Conservation (phyloP, 1,284 basidiomycete species). For the Singerocomus inundabilis region DNA sequence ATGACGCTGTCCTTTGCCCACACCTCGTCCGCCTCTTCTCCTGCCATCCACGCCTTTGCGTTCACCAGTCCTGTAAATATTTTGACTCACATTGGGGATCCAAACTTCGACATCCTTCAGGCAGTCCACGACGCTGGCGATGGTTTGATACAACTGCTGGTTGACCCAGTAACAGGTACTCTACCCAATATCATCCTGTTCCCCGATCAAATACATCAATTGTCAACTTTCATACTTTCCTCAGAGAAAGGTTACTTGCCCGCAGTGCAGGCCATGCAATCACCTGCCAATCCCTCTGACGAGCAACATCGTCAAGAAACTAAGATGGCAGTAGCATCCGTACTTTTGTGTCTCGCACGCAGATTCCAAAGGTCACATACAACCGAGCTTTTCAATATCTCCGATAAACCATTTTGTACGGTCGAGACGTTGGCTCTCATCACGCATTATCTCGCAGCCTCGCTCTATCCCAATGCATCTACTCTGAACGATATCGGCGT, state of each 20-base stretch:
- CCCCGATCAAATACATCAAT: conserved; percentile 41
- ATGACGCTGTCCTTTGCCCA: conserved; percentile 27
- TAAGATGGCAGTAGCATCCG: conserved; percentile 48
- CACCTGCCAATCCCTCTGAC: conserved; percentile 21
- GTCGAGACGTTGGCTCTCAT: conserved; percentile 49
- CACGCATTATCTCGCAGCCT: conserved; percentile 57
- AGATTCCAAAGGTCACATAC: conserved; percentile 41
- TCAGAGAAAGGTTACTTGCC: conserved; percentile 38
- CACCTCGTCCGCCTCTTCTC: conserved; percentile 19
- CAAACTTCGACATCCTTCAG: conserved; percentile 34
- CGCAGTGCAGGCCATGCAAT: conserved; percentile 31
- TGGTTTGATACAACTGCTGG: conserved; percentile 31
- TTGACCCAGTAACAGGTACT: conserved; percentile 36
- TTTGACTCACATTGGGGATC: conserved; percentile 25
- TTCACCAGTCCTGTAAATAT: conserved; percentile 21
- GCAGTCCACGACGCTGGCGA: conserved; percentile 37
- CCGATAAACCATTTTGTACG: conserved; percentile 40
- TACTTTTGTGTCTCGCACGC: conserved; percentile 57
- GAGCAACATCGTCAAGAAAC: conserved; percentile 24
- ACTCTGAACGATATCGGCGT: conserved; percentile 65
- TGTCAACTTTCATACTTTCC: conserved; percentile 39
- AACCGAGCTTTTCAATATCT: conserved; percentile 27
- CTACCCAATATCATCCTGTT: conserved; percentile 46
- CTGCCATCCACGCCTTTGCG: conserved; percentile 18
- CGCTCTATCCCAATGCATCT: conserved; percentile 52